Conservation (phyloP, 768 basidiomycete genomes). For the Amanita brunnescens region DNA sequence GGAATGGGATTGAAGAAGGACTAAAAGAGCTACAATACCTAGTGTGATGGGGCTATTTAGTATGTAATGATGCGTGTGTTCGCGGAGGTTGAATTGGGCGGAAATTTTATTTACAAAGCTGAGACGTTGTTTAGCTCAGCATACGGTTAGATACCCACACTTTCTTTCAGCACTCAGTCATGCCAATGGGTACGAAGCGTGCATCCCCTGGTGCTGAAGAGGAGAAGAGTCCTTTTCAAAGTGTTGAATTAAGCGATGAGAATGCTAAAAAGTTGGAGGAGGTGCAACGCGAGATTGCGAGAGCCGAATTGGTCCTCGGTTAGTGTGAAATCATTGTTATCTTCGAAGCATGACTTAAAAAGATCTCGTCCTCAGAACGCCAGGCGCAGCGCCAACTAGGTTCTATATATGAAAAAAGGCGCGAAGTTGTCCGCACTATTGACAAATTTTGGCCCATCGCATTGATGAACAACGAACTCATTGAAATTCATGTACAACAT, state of each 20-base stretch:
- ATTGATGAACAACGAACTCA: conserved; percentile 59
- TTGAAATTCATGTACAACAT: conserved; percentile 63
- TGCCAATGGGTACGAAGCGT: conserved; percentile 58
- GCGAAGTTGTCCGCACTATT: conserved; percentile 55
- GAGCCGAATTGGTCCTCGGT: conserved; percentile 69
- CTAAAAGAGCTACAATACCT: conserved; percentile 20
- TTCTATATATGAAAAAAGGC: conserved; percentile 65
- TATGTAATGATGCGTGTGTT: not conserved
- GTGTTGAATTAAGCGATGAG: conserved; percentile 62
- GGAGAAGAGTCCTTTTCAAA: conserved; percentile 60
- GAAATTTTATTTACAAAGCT: conserved; percentile 19
- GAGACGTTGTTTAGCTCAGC: conserved; percentile 11
- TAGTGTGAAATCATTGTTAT: conserved; percentile 18
- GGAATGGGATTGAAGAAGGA: conserved; percentile 72
- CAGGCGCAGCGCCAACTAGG: conserved; percentile 46
- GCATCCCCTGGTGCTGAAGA: conserved; percentile 70
- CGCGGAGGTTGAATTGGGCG: conserved; percentile 21
- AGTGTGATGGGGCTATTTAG: not conserved
- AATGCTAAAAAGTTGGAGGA: conserved; percentile 60
- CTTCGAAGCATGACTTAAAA: conserved; percentile 4
- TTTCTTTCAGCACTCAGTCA: conserved; percentile 14
- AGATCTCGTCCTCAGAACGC: conserved; percentile 40
- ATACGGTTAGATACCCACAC: conserved; percentile 12
- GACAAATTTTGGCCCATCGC: conserved; percentile 83
- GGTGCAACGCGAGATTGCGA: conserved; percentile 61